Base-by-base conservation (phyloP, 306 rosid genomes). In the Prunus padus region DNA sequence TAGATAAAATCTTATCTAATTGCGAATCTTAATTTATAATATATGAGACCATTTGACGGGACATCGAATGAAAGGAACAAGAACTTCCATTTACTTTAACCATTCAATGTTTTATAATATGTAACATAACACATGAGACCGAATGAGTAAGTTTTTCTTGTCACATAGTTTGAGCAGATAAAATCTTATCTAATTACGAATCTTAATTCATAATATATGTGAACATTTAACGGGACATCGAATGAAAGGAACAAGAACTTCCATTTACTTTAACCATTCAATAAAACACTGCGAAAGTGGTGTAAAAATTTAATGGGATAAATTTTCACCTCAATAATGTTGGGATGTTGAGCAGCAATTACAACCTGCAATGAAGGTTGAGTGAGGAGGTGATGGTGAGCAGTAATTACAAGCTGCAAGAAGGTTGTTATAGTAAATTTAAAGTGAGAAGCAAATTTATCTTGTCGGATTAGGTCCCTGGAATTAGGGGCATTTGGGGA, bases 401-500 rank as follows among this genome's bases (percentile, higher is more conserved):
- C 42, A 37, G 42, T 33, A 33, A 33, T 33, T 45, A 45, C 55
- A 50, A 13, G 7, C 55, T 50, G 55, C 55, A 57, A 57, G 13
- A 22, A 57, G 28, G 52, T 66, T 42, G 50, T 65, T 65, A n/a
- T 40, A 42, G 28, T 65, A 42, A 30, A 37, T 10, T 2, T 44
- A 54, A 19, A 33, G 40, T n/a, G 64, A 31, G 37, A n/a, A 31
- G 31, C 22, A n/a, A 33, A 23, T 72, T 63, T 4, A 57, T 45
- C 66, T 16, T 44, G 26, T 44, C 46, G 45, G 67, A 44, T 33
- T 15, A 73, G 68, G 67, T 45, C 46, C 57, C 28, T 59, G 26
- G 45, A 23, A 73, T 25, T 44, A 73, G 67, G 56, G 76, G 37
- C 75, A 54, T 37, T n/a, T 71, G 51, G 11, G 13, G 3, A 54